These are phyloP conservation scores for Saccharomyces hybrid DNA, from an alignment of 1,139 yeast species.

Conservation along the genomic window DNA sequence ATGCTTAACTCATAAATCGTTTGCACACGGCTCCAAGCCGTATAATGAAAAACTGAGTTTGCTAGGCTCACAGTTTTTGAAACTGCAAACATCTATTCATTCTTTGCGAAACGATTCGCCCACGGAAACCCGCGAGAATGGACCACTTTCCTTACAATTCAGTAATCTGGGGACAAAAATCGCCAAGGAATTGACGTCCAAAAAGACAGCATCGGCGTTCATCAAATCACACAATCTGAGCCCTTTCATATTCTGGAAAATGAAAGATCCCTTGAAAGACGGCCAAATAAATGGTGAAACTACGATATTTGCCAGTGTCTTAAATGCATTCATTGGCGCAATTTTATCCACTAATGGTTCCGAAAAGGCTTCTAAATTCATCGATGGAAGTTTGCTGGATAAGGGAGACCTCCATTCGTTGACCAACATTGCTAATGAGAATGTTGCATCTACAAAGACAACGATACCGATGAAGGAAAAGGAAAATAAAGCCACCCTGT, in stretches of 20 bases:
- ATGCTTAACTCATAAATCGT: conserved; percentile 84
- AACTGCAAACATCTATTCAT: conserved; percentile 49
- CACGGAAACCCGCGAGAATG: conserved; percentile 34
- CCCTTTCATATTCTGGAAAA: conserved; percentile 65
- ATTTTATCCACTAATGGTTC: conserved; percentile 65
- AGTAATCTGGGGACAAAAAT: conserved; percentile 54
- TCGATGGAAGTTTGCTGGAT: conserved; percentile 38
- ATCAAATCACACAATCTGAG: conserved; percentile 45
- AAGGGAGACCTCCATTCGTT: conserved; percentile 15
- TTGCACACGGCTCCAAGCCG: conserved; percentile 84
- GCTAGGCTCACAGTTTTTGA: conserved; percentile 68
- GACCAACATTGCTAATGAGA: conserved; percentile 19
- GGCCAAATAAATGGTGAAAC: conserved; percentile 47
- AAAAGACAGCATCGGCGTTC: conserved; percentile 45
- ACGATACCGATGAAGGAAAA: background rate
- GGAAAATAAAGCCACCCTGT: background rate
- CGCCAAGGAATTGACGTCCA: conserved; percentile 46
- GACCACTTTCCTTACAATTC: conserved; percentile 38
- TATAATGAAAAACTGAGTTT: conserved; percentile 77
- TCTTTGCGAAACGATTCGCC: conserved; percentile 29
- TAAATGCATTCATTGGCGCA: conserved; percentile 77
- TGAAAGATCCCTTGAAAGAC: conserved; percentile 48
- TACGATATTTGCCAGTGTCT: conserved; percentile 57
- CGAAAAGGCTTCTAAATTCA: conserved; percentile 46
- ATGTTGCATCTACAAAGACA: background rate